Percentiles rank a stretch among this genome's conserved stretches.
Conservation (phyloP, 2,329 filamentous ascomycete genomes). For the Ploettnerulaceae sp. region DNA sequence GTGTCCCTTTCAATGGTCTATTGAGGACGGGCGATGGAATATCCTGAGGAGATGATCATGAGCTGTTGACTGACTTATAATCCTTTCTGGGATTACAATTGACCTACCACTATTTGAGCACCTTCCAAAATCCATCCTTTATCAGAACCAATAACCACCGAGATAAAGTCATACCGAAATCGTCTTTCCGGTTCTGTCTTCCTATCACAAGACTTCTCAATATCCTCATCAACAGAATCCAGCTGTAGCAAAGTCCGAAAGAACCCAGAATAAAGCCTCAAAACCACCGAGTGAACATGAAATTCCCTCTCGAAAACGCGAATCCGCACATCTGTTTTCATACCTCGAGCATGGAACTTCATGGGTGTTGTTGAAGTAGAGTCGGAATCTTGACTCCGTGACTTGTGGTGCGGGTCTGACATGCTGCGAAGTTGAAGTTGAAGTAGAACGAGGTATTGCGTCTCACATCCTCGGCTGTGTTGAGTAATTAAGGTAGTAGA, state of each 20-base stretch:
- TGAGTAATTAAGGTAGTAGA: too few relatives aligned
- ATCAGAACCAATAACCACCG: slow-evolving; percentile 16
- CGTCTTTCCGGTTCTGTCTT: not conserved
- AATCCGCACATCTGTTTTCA: slow-evolving; percentile 15
- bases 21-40: not conserved
- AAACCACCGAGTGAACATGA: slow-evolving; percentile 8
- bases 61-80: too few relatives aligned
- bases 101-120: slow-evolving; percentile 2
- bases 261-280: slow-evolving; percentile 15
- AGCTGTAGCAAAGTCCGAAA: slow-evolving; percentile 16
- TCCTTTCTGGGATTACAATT: too few relatives aligned
- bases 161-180: slow-evolving; percentile 19
- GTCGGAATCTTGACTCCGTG: slow-evolving; percentile 1
- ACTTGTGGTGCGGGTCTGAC: not conserved
- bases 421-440: too few relatives aligned
- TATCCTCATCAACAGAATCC: not conserved
- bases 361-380: not conserved
- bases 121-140: slow-evolving; percentile 15
- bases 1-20: too few relatives aligned
- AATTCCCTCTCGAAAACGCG: slow-evolving; percentile 16
- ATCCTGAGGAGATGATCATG: too few relatives aligned
- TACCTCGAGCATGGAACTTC: slow-evolving; percentile 8
- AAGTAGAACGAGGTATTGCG: slow-evolving; percentile 1
- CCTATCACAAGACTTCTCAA: not conserved
- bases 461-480: too few relatives aligned